These are phyloP conservation scores for Trametes pubescens DNA, from an alignment of 1,284 basidiomycete genomes.

Conservation along the genomic window DNA sequence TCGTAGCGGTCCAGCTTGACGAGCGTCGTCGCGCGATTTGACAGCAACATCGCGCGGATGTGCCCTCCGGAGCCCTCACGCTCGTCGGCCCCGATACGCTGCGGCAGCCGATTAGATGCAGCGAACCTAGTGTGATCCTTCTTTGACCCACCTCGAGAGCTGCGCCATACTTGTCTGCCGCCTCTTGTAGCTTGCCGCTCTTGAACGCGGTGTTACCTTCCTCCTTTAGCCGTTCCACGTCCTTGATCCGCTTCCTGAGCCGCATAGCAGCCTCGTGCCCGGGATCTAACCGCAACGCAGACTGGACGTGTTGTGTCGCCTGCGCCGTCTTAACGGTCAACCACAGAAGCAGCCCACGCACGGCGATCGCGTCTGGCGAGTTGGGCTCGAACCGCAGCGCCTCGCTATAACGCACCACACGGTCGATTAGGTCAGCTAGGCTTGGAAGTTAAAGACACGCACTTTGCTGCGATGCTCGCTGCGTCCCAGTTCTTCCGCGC, in stretches of 20 bases:
- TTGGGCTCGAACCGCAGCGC: slow-evolving; percentile 75
- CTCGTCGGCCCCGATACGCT: slow-evolving; percentile 67
- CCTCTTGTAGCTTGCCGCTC: slow-evolving; percentile 63
- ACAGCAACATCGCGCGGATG: slow-evolving; percentile 81
- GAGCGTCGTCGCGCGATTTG: slow-evolving; percentile 86
- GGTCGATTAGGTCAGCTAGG: not conserved
- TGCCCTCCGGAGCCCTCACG: slow-evolving; percentile 79
- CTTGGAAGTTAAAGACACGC: slow-evolving; percentile 17
- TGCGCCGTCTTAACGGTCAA: slow-evolving; percentile 76
- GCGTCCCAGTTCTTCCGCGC: slow-evolving; percentile 74
- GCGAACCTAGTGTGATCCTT: not conserved
- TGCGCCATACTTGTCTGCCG: slow-evolving; percentile 73
- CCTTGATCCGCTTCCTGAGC: slow-evolving; percentile 79
- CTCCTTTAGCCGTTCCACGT: slow-evolving; percentile 84
- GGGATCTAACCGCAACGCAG: slow-evolving; percentile 83
- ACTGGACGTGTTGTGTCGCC: slow-evolving; percentile 76
- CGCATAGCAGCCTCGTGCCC: slow-evolving; percentile 75
- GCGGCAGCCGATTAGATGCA: slow-evolving; percentile 15
- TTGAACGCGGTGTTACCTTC: slow-evolving; percentile 88
- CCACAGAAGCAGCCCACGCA: slow-evolving; percentile 85
- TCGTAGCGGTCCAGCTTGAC: slow-evolving; percentile 73
- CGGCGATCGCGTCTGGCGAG: slow-evolving; percentile 82
- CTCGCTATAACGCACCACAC: slow-evolving; percentile 57
- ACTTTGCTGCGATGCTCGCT: slow-evolving; percentile 79
- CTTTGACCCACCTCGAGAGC: slow-evolving; percentile 63